Evolutionary conservation across 2,329 filamentous ascomycete genomes (phyloP).

Genomic region (Colletotrichum sp.): DNA sequence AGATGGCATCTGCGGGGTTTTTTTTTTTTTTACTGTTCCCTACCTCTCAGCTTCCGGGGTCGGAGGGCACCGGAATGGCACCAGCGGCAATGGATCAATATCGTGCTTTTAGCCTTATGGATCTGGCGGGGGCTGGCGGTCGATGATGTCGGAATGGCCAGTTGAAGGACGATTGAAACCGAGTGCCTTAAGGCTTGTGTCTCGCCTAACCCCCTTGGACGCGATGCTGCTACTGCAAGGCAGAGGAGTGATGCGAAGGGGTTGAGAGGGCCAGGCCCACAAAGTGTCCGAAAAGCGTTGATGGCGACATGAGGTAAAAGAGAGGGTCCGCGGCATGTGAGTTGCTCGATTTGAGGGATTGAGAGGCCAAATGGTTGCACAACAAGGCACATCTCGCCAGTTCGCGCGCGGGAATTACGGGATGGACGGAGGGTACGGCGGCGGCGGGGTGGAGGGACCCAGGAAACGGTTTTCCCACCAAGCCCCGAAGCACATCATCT

Average conservation of each 20-base stretch:
- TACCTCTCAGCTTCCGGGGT: background rate
- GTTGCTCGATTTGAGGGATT: background rate
- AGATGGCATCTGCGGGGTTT: background rate
- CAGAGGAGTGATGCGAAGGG: background rate
- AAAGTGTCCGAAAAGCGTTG: background rate
- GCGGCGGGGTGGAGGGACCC: background rate
- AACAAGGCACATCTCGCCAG: background rate
- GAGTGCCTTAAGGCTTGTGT: background rate
- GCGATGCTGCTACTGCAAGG: background rate
- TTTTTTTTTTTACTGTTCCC: background rate
- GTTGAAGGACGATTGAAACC: background rate
- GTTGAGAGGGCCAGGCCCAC: background rate
- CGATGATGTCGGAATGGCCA: conserved; percentile 6
- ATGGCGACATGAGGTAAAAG: conserved; percentile 12
- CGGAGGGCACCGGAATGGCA: background rate
- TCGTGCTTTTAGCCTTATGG: background rate
- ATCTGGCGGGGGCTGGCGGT: background rate
- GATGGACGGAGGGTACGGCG: conserved; percentile 1
- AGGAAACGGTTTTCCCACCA: background rate
- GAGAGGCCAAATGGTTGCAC: background rate
- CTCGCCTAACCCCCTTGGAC: background rate
- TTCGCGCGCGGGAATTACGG: conserved; percentile 19
- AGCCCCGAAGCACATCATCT: conserved; percentile 1
- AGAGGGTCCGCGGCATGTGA: background rate
- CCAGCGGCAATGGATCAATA: background rate